phyloP scores from a whole-genome alignment of 2,329 filamentous ascomycete genomes.

The Phialocephala sp. region DNA sequence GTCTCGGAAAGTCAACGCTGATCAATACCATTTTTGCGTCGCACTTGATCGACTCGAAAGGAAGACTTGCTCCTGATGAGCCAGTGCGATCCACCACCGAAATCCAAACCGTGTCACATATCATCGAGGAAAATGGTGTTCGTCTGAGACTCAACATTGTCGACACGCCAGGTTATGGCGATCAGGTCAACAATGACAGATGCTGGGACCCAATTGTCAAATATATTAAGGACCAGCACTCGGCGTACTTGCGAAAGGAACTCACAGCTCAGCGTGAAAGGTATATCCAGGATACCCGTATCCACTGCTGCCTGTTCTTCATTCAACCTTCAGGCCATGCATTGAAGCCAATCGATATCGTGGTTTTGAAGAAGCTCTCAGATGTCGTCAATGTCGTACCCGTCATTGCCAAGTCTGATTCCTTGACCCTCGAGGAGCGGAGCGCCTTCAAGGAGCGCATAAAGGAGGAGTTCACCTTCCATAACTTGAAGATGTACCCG shows the following conservation, averaged over 20 bases:
- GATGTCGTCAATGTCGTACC: conserved; percentile 99
- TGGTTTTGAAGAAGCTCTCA: conserved; percentile 98
- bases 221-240: conserved; percentile 99
- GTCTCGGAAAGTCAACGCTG: conserved; percentile 96
- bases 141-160: conserved; percentile 98
- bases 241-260: conserved; percentile 98
- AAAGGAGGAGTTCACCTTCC: conserved; percentile 99
- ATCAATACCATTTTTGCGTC: conserved; percentile 99
- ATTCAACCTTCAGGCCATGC: conserved; percentile 98
- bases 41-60: conserved; percentile 98
- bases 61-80: conserved; percentile 90
- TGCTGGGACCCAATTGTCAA: conserved; percentile 99
- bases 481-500: conserved; percentile 99
- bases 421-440: conserved; percentile 93
- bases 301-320: conserved; percentile 99
- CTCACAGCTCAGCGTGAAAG: conserved; percentile 98
- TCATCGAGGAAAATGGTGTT: conserved; percentile 99
- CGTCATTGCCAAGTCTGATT: conserved; percentile 98
- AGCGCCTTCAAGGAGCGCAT: conserved; percentile 98
- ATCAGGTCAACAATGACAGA: conserved; percentile 99
- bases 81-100: conserved; percentile 94
- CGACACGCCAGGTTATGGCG: conserved; percentile 96
- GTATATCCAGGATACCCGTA: conserved; percentile 98
- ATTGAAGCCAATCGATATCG: conserved; percentile 98
- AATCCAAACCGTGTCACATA: conserved; percentile 96